A percentile compares a stretch with the other conserved stretches of the same genome.
These are phyloP conservation scores for Coix lacrymajobi DNA, from an alignment of 176 grass and related monocot species.

Conservation along the genomic window DNA sequence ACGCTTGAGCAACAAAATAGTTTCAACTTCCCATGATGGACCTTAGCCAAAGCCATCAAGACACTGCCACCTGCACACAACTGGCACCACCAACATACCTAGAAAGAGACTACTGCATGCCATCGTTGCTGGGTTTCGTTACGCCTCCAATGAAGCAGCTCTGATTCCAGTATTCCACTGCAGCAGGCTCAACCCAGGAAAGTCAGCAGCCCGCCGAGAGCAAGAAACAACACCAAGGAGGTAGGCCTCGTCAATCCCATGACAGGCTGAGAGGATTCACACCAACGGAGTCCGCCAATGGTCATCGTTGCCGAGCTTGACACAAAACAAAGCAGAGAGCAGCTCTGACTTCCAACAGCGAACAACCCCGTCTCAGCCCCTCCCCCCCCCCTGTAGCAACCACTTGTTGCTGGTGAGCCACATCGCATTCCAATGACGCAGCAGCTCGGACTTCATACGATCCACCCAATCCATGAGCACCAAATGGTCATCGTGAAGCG, in stretches of 20 bases:
- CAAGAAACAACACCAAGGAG: neutral
- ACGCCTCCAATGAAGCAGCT: neutral
- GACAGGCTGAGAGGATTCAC: neutral
- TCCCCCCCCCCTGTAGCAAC: neutral
- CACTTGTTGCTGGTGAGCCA: neutral
- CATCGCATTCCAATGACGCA: neutral
- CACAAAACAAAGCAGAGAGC: neutral
- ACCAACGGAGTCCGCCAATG: neutral
- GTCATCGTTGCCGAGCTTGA: neutral
- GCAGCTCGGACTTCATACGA: neutral
- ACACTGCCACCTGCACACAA: neutral
- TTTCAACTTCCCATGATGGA: neutral
- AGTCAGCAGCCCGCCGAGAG: neutral
- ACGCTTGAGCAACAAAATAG: neutral
- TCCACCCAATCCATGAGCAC: neutral
- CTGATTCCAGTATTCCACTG: neutral
- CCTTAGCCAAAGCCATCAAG: neutral
- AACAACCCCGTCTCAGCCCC: neutral
- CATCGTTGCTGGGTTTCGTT: neutral
- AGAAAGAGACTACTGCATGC: neutral
- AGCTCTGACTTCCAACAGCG: neutral
- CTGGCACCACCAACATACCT: neutral
- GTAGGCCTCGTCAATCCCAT: neutral
- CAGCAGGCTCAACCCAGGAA: neutral
- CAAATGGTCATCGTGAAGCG: neutral